Base-by-base conservation (phyloP, 129 eudicot genomes). In the Lactuca saligna region DNA sequence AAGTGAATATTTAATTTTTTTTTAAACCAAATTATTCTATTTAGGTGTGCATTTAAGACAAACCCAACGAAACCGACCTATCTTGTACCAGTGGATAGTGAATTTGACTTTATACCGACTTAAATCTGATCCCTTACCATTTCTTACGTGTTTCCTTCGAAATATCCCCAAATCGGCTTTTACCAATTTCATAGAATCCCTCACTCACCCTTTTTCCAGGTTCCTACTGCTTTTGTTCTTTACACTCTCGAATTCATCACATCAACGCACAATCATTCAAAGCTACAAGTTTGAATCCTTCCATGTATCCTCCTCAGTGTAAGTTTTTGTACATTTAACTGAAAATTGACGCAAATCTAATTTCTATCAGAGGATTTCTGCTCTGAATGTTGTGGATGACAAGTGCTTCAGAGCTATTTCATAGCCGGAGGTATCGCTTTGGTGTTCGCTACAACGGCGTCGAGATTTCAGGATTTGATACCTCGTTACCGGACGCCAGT, bases 401-500 rank as follows among this genome's bases (percentile, higher is more conserved):
- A 77, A 81, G 91, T 80, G 88, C 83, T 33, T 82, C 86, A 54
- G 97, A 87, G 87, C 75, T 90, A 37, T 90, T 90, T 67, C 60
- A 77, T 69, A 74, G 17, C 46, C 73, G 97, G 73, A 61, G 97
- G 79, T 68, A 79, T 39, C 97, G 97, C 11, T 66, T 72, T 31
- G 83, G 82, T 65, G 85, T 15, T 5, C 72, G 67, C 25, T 34
- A 84, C 55, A 74, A 55, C 78, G 14, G 50, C 64, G 15, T 54
- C 68, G 88, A 71, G 31, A 13, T 78, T 16, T 34, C 70, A 50
- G 80, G 70, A 12, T 58, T 66, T 17, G 71, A 62, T 34, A 59
- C 83, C 42, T 54, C 83, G 38, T 41, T 31, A 8, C 39, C 54
- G 51, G 55, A 68, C 8, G 5, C 25, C 58, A 41, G 11, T 39